phyloP scores from a whole-genome alignment of 1,284 basidiomycete species.

The Volvariella surrecta region DNA sequence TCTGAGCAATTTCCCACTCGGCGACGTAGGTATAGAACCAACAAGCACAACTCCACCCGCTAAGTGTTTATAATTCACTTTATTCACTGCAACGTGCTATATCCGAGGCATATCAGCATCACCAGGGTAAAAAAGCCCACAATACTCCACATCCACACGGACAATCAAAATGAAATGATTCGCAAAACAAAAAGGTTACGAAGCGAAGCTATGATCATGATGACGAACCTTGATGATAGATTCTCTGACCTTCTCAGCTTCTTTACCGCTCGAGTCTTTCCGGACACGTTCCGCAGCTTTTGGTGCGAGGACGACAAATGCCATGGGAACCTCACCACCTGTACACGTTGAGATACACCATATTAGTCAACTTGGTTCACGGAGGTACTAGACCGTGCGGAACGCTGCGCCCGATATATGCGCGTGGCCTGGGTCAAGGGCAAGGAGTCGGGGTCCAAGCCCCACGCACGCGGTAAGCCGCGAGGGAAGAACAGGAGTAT shows the following conservation, averaged over 20 bases:
- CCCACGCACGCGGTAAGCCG: too few species aligned
- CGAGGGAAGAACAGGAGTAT: slow-evolving; percentile 1
- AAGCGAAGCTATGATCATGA: background rate
- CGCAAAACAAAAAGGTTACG: background rate
- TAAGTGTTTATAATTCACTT: slow-evolving; percentile 63
- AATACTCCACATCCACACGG: background rate
- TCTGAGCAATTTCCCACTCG: slow-evolving; percentile 43
- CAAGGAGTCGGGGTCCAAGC: background rate
- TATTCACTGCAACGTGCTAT: slow-evolving; percentile 62
- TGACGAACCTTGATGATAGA: slow-evolving; percentile 38
- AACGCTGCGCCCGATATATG: too few species aligned
- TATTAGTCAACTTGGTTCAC: background rate
- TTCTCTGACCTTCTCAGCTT: slow-evolving; percentile 28
- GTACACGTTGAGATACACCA: background rate
- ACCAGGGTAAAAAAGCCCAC: background rate
- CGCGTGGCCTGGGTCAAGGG: too few species aligned
- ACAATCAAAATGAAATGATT: background rate
- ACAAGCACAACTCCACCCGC: slow-evolving; percentile 59
- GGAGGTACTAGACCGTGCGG: too few species aligned
- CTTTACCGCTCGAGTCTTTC: slow-evolving; percentile 16
- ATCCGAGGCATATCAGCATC: background rate
- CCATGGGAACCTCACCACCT: slow-evolving; percentile 61
- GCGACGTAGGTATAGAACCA: slow-evolving; percentile 55
- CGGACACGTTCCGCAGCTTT: slow-evolving; percentile 30
- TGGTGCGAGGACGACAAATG: slow-evolving; percentile 46